A percentile compares a stretch with the other conserved stretches of the same genome.
phyloP scores from a whole-genome alignment of 148 eudicot genomes.

The Arctostaphylos glauca region DNA sequence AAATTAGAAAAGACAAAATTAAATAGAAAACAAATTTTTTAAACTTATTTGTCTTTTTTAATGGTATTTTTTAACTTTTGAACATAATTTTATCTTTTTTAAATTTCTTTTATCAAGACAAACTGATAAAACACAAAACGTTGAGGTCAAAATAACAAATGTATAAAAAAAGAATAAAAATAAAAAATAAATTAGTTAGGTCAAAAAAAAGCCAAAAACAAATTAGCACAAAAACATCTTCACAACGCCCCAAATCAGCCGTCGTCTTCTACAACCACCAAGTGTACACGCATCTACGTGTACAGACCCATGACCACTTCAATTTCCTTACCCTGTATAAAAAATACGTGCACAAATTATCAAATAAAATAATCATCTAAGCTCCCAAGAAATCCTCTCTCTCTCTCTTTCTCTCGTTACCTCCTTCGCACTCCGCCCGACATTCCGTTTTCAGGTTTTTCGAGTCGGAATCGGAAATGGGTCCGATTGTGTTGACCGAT shows the following conservation, averaged over 20 bases:
- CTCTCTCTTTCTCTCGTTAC: neutral
- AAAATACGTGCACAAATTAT: neutral
- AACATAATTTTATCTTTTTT: too few species aligned
- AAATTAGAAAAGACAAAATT: too few species aligned
- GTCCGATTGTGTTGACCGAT: conserved; percentile 72
- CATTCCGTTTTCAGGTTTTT: neutral
- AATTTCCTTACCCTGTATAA: neutral
- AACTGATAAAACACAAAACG: too few species aligned
- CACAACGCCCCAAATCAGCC: conserved; percentile 16
- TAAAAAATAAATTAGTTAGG: too few species aligned
- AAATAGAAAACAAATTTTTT: too few species aligned
- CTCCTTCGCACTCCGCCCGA: neutral
- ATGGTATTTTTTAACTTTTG: too few species aligned
- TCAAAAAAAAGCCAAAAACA: too few species aligned
- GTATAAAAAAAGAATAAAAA: too few species aligned
- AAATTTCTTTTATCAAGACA: too few species aligned
- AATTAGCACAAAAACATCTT: conserved; percentile 5
- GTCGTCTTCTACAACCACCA: neutral
- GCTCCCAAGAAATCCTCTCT: too few species aligned
- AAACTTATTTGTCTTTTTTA: too few species aligned
- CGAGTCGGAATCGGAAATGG: conserved; percentile 28
- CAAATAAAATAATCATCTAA: neutral
- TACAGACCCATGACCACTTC: conserved; percentile 19
- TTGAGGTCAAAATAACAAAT: too few species aligned
- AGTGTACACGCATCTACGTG: conserved; percentile 15